A percentile compares a stretch with the other conserved stretches of the same genome.
Evolutionary conservation across 345 rosid species (phyloP).

Genomic region (Citrus mangshanensis): DNA sequence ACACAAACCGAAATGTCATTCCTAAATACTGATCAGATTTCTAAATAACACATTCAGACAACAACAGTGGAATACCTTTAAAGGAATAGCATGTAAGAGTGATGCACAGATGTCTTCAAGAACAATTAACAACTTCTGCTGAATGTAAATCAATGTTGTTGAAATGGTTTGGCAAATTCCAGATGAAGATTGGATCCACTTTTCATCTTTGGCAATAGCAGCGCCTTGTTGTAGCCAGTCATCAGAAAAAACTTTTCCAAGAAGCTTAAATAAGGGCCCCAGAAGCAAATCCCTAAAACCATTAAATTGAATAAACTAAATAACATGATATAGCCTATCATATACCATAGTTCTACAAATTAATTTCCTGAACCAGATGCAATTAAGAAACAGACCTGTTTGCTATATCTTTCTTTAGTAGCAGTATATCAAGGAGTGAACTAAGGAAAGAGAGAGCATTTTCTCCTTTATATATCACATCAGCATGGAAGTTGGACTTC

Average conservation of each 20-base stretch:
- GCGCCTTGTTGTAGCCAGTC: slow-evolving; percentile 35
- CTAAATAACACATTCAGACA: slow-evolving; percentile 6
- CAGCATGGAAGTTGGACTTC: slow-evolving; percentile 26
- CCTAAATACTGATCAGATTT: slow-evolving; percentile 1
- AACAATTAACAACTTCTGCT: slow-evolving; percentile 60
- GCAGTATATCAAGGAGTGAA: slow-evolving; percentile 73
- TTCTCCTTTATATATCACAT: slow-evolving; percentile 38
- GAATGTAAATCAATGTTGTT: slow-evolving; percentile 38
- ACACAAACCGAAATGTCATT: neutral
- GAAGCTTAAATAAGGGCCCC: slow-evolving; percentile 74
- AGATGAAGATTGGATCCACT: slow-evolving; percentile 36
- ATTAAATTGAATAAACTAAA: slow-evolving; percentile 3
- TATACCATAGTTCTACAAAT: neutral
- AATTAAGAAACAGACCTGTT: slow-evolving; percentile 54
- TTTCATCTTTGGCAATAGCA: slow-evolving; percentile 31
- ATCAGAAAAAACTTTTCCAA: slow-evolving; percentile 44
- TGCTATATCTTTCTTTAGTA: slow-evolving; percentile 68
- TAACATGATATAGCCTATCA: slow-evolving; percentile 11
- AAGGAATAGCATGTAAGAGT: slow-evolving; percentile 23
- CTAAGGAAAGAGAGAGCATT: slow-evolving; percentile 45
- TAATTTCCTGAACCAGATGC: slow-evolving; percentile 2
- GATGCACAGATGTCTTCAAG: slow-evolving; percentile 66
- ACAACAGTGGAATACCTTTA: slow-evolving; percentile 45
- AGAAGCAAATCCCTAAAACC: slow-evolving; percentile 61
- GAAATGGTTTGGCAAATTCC: slow-evolving; percentile 34